phyloP scores from a whole-genome alignment of 768 basidiomycete genomes.

The Leccinum subgranulosum region DNA sequence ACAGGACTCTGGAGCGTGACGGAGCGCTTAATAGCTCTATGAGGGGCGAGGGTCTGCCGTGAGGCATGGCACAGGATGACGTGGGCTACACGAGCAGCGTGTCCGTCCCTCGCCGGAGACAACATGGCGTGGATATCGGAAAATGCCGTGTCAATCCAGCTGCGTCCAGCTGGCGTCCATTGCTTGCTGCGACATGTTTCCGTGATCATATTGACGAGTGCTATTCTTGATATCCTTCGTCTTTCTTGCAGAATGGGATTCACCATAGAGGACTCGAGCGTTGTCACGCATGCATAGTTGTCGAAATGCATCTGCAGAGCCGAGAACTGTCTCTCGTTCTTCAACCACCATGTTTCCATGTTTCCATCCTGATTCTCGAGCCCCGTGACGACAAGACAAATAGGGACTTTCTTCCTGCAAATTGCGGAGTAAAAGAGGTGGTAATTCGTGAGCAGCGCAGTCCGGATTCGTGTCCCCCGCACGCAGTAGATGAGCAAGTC shows the following conservation, averaged over 20 bases:
- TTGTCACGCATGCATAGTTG: constrained; percentile 39
- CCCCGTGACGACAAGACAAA: constrained; percentile 37
- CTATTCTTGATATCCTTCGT: constrained; percentile 19
- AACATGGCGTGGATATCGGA: constrained; percentile 19
- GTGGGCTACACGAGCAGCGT: constrained; percentile 4
- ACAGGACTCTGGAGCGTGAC: constrained; percentile 16
- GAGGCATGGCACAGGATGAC: constrained; percentile 26
- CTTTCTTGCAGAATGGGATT: constrained; percentile 13
- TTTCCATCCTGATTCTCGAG: constrained; percentile 32
- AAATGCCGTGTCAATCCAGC: constrained; percentile 20
- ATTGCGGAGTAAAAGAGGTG: constrained; percentile 37
- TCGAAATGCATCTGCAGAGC: constrained; percentile 32
- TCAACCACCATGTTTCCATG: constrained; percentile 32
- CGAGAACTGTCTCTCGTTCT: constrained; percentile 27
- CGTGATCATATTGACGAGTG: constrained; percentile 20
- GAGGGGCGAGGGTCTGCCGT: background rate
- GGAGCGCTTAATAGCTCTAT: constrained; percentile 5
- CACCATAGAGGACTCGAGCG: constrained; percentile 15
- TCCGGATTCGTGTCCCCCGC: constrained; percentile 18
- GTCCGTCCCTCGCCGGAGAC: constrained; percentile 4
- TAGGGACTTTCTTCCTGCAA: constrained; percentile 38
- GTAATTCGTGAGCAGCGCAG: constrained; percentile 33
- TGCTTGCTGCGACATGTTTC: constrained; percentile 15
- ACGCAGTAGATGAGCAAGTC: constrained; percentile 30
- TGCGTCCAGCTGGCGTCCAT: constrained; percentile 27